Percentiles rank a stretch among this genome's conserved stretches.
Conservation (phyloP, 1,284 basidiomycete species). For the Coniferiporia sulphurascens region DNA sequence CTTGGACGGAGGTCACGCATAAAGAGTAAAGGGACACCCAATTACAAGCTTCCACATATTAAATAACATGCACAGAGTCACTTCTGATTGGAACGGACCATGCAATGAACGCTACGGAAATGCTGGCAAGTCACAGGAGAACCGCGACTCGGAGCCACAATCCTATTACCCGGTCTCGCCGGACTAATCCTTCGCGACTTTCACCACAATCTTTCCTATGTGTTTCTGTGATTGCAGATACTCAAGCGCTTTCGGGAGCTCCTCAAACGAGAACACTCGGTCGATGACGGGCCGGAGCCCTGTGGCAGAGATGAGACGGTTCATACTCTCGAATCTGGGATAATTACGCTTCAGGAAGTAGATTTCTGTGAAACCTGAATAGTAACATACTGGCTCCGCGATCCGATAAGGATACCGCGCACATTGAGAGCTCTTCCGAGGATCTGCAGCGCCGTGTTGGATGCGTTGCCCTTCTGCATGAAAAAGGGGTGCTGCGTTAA, state of each 20-base stretch:
- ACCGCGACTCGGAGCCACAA: not conserved
- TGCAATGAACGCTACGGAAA: too few species aligned
- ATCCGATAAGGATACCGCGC: slow-evolving; percentile 31
- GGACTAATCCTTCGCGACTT: slow-evolving; percentile 26
- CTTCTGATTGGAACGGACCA: too few species aligned
- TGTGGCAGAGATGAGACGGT: slow-evolving; percentile 37
- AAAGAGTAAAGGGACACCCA: not conserved
- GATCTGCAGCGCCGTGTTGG: slow-evolving; percentile 10
- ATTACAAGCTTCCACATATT: not conserved
- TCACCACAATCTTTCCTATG: slow-evolving; percentile 46
- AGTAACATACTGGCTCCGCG: slow-evolving; percentile 30
- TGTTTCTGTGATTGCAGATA: slow-evolving; percentile 41
- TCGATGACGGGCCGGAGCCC: slow-evolving; percentile 43
- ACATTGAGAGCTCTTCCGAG: slow-evolving; percentile 23
- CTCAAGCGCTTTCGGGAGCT: slow-evolving; percentile 39
- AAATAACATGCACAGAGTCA: too few species aligned
- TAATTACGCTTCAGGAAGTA: not conserved
- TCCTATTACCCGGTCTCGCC: not conserved
- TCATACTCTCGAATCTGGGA: slow-evolving; percentile 42
- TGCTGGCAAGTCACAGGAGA: not conserved
- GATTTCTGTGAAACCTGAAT: slow-evolving; percentile 5
- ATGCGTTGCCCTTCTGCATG: slow-evolving; percentile 16
- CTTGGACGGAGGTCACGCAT: slow-evolving; percentile 33
- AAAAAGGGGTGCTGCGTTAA: too few species aligned
- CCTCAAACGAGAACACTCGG: slow-evolving; percentile 46